Percentiles rank a stretch among this genome's conserved stretches.
Conservation (phyloP, 2,329 filamentous ascomycete genomes). For the Talaromyces amestolkiae region DNA sequence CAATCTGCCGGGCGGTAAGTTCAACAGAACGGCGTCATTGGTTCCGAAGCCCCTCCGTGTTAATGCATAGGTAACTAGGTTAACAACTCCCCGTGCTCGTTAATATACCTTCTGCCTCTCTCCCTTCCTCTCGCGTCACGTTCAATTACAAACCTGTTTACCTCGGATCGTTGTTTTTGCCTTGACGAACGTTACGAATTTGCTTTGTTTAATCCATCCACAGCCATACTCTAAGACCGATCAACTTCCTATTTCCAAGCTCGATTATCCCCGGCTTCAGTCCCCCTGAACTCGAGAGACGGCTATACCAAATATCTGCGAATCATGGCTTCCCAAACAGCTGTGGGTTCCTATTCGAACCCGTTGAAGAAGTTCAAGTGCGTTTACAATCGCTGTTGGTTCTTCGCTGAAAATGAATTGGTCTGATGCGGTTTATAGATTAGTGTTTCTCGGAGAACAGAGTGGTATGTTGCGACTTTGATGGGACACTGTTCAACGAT, state of each 20-base stretch:
- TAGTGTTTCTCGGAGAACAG: slow-evolving; percentile 97
- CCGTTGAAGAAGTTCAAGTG: slow-evolving; percentile 99
- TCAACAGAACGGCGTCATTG: not conserved
- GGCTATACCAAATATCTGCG: slow-evolving; percentile 32
- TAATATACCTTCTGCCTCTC: not conserved
- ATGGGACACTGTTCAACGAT: slow-evolving; percentile 11
- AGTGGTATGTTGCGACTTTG: slow-evolving; percentile 65
- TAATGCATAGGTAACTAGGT: slow-evolving; percentile 6
- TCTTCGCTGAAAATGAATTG: slow-evolving; percentile 15
- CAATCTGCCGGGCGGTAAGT: slow-evolving; percentile 19
- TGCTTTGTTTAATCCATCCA: slow-evolving; percentile 12
- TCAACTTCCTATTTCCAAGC: not conserved
- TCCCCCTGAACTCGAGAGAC: slow-evolving; percentile 34
- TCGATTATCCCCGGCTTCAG: slow-evolving; percentile 13
- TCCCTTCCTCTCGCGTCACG: not conserved
- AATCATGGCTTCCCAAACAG: slow-evolving; percentile 71
- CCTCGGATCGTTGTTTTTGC: slow-evolving; percentile 9
- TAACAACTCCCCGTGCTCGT: not conserved
- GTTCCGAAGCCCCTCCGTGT: not conserved
- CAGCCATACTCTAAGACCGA: not conserved
- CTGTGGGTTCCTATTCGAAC: slow-evolving; percentile 89
- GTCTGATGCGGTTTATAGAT: slow-evolving; percentile 51
- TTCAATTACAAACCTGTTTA: not conserved
- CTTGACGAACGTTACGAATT: slow-evolving; percentile 19
- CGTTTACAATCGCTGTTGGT: slow-evolving; percentile 22